phyloP scores from a whole-genome alignment of 2,329 filamentous ascomycete species.

The Sporothrix pseudoabietina region DNA sequence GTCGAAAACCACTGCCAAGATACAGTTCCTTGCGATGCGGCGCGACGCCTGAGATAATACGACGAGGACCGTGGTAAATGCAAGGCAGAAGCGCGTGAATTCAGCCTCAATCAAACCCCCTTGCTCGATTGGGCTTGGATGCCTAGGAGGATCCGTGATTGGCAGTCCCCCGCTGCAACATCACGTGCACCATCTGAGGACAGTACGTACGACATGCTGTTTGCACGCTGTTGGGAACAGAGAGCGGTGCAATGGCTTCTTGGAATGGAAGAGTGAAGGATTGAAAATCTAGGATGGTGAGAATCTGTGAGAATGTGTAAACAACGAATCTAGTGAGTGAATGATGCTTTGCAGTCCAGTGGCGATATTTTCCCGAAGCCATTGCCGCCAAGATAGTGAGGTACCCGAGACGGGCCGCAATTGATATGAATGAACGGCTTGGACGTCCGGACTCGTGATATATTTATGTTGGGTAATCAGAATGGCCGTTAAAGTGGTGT shows the following conservation, averaged over 20 bases:
- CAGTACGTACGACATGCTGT: not conserved
- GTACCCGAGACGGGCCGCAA: not conserved
- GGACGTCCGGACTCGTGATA: not conserved
- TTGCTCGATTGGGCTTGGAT: not conserved
- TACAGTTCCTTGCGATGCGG: not conserved
- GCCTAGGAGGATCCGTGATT: not conserved
- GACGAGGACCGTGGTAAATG: not conserved
- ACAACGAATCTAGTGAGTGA: not conserved
- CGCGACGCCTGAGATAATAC: no score
- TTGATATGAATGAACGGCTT: not conserved
- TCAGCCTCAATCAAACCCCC: not conserved
- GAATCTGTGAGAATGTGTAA: not conserved
- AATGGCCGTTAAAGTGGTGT: not conserved
- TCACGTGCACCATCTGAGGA: not conserved
- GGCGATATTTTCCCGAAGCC: not conserved
- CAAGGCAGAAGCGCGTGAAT: slow-evolving; percentile 5
- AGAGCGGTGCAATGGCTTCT: not conserved
- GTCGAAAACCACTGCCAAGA: not conserved
- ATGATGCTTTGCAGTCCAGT: not conserved
- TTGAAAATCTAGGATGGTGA: no score
- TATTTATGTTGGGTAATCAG: not conserved
- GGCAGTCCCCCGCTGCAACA: not conserved
- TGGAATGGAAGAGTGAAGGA: not conserved
- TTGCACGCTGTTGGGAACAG: not conserved
- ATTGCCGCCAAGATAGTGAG: not conserved